These are phyloP conservation scores for Gossypium thurberi DNA, from an alignment of 345 rosid genomes.

Conservation along the genomic window DNA sequence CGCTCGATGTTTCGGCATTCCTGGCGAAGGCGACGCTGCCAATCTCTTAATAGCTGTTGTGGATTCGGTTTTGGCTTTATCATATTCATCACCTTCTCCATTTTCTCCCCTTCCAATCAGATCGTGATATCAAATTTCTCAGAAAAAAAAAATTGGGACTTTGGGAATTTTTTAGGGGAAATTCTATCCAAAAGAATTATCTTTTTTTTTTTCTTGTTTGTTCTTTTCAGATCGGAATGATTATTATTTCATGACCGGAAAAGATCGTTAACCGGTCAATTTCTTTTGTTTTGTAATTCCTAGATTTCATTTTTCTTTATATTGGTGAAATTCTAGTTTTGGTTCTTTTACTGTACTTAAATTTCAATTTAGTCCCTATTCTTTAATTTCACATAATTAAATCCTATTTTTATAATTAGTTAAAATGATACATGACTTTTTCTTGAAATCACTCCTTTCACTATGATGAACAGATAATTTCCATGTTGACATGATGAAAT, in stretches of 20 bases:
- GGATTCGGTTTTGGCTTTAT: conserved; percentile 83
- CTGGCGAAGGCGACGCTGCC: conserved; percentile 91
- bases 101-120: conserved; percentile 9
- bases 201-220: too few relatives aligned
- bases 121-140: background rate
- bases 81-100: conserved; percentile 80
- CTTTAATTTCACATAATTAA: too few relatives aligned
- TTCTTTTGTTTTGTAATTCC: background rate
- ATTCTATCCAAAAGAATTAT: background rate
- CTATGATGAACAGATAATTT: too few relatives aligned
- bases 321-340: too few relatives aligned
- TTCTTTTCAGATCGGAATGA: too few relatives aligned
- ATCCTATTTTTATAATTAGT: too few relatives aligned
- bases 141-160: background rate
- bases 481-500: too few relatives aligned
- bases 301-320: background rate
- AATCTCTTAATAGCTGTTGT: conserved; percentile 70
- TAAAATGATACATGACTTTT: too few relatives aligned
- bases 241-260: background rate
- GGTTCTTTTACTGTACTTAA: too few relatives aligned
- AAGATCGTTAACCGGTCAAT: background rate
- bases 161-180: background rate
- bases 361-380: too few relatives aligned
- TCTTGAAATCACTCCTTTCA: too few relatives aligned
- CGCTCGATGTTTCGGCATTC: conserved; percentile 89